phyloP scores from a whole-genome alignment of 352 stramenopile genomes.

The Phytophthora capsici region DNA sequence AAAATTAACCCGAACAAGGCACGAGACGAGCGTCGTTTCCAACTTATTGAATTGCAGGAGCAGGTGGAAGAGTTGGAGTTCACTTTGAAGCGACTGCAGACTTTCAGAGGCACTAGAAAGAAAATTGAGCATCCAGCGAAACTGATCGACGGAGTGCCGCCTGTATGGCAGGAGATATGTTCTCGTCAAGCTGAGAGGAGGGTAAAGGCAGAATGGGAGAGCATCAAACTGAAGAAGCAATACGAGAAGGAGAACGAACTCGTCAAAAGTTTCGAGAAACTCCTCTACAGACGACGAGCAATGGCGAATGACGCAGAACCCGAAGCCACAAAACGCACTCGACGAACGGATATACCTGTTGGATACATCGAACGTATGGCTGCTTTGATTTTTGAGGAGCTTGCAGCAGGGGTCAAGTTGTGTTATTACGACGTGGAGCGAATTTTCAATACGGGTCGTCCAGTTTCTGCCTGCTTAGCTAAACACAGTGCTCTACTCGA shows the following conservation, averaged over 20 bases:
- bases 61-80: constrained; percentile 26
- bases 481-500: constrained; percentile 30
- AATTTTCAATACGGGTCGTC: constrained; percentile 30
- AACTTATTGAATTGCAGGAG: constrained; percentile 26
- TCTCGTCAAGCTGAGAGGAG: constrained; percentile 18
- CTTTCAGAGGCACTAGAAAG: constrained; percentile 4
- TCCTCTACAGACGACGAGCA: constrained; percentile 22
- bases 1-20: constrained; percentile 39
- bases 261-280: constrained; percentile 34
- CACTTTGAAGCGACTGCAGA: constrained; percentile 19
- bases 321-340: constrained; percentile 14
- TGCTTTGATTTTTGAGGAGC: constrained; percentile 37
- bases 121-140: not conserved
- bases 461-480: constrained; percentile 7
- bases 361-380: constrained; percentile 25
- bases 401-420: constrained; percentile 38
- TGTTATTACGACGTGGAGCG: constrained; percentile 39
- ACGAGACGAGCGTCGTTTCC: constrained; percentile 32
- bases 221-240: constrained; percentile 35
- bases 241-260: constrained; percentile 38
- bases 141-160: constrained; percentile 8
- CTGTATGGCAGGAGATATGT: constrained; percentile 40
- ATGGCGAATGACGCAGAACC: not conserved
- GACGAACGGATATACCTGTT: constrained; percentile 23
- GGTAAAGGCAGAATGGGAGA: constrained; percentile 33